These are phyloP conservation scores for Cupressus sempervirens DNA, from an alignment of 75 land plant genomes.

Conservation along the genomic window DNA sequence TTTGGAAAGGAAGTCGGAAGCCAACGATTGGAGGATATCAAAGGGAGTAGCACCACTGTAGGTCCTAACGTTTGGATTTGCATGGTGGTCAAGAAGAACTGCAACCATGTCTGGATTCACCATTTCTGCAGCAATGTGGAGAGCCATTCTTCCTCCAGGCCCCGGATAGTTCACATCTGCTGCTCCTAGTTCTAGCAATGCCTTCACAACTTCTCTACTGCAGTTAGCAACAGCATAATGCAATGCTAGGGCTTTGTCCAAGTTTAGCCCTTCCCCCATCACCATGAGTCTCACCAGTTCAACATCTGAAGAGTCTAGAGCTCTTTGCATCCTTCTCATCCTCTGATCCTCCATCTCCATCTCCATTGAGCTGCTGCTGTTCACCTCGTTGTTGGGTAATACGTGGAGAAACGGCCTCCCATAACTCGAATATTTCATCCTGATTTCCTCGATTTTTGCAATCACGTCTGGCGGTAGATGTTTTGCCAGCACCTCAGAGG, in stretches of 20 bases:
- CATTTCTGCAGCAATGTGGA: slow-evolving; percentile 85
- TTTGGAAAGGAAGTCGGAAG: slow-evolving; percentile 62
- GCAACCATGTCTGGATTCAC: slow-evolving; percentile 92
- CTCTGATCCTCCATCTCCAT: slow-evolving; percentile 42
- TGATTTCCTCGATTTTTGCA: slow-evolving; percentile 76
- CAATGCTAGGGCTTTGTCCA: slow-evolving; percentile 81
- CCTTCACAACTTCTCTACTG: slow-evolving; percentile 91
- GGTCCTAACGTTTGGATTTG: slow-evolving; percentile 76
- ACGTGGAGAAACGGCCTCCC: slow-evolving; percentile 8
- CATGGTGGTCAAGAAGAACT: slow-evolving; percentile 89
- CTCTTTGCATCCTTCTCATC: slow-evolving; percentile 80
- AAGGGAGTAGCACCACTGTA: slow-evolving; percentile 73
- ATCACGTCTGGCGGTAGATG: slow-evolving; percentile 83
- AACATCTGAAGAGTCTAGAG: slow-evolving; percentile 94
- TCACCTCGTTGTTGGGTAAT: neutral
- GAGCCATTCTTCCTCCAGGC: slow-evolving; percentile 69
- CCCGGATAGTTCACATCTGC: slow-evolving; percentile 86
- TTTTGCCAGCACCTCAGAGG: slow-evolving; percentile 69
- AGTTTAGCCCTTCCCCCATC: slow-evolving; percentile 94
- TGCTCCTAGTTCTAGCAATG: slow-evolving; percentile 87
- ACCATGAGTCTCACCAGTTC: slow-evolving; percentile 98
- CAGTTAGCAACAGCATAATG: slow-evolving; percentile 89
- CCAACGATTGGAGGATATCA: slow-evolving; percentile 66
- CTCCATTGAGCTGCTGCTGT: slow-evolving; percentile 32
- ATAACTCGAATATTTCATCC: slow-evolving; percentile 51